Evolutionary conservation across 129 eudicot species (phyloP).

Genomic region (Centrapalus pauciflorus): DNA sequence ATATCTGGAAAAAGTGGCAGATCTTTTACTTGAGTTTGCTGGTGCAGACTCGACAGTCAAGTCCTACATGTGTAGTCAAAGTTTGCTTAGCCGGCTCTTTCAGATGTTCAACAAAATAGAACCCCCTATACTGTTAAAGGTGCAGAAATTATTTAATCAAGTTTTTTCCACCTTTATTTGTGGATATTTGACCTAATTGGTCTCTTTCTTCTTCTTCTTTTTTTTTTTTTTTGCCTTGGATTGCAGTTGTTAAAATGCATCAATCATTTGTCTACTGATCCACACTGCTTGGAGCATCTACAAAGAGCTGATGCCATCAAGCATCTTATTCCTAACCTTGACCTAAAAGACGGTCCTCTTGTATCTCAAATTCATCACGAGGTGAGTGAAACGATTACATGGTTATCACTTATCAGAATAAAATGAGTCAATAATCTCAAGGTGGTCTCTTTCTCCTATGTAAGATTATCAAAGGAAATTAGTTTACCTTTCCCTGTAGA

Average conservation of each 20-base stretch:
- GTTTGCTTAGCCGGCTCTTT: constrained; percentile 90
- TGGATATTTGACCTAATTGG: background rate
- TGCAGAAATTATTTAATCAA: background rate
- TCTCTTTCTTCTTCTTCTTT: no score
- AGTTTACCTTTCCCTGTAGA: background rate
- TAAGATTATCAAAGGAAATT: background rate
- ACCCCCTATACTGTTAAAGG: constrained; percentile 91
- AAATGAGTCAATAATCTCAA: background rate
- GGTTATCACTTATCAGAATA: background rate
- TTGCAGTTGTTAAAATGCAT: constrained; percentile 75
- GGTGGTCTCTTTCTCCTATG: background rate
- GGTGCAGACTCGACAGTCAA: constrained; percentile 93
- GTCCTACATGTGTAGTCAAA: constrained; percentile 89
- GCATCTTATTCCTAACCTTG: constrained; percentile 92
- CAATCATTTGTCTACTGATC: constrained; percentile 88
- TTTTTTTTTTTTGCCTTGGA: background rate
- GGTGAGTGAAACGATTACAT: constrained; percentile 39
- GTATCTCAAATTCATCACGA: constrained; percentile 88
- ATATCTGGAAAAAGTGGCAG: constrained; percentile 92
- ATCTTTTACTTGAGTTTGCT: constrained; percentile 90
- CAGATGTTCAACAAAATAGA: constrained; percentile 96
- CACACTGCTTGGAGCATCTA: constrained; percentile 87
- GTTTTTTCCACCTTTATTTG: background rate
- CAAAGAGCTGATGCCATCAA: constrained; percentile 95
- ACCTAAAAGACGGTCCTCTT: constrained; percentile 89